Base-by-base conservation (phyloP, 2,329 filamentous ascomycete genomes). In the Magnaporthiopsis poae region DNA sequence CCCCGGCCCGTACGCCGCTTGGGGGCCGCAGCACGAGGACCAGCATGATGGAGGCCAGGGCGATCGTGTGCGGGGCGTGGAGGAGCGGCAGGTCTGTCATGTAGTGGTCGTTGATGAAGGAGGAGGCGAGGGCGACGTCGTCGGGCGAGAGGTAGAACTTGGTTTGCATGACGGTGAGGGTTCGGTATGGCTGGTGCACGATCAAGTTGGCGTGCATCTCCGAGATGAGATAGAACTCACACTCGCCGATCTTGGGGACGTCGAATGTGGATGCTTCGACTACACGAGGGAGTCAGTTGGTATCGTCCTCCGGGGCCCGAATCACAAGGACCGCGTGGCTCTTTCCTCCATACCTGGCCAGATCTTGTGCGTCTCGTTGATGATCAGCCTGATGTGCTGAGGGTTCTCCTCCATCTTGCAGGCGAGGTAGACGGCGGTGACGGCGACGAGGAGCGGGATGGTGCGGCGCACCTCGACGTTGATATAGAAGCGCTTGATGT, bases 371-470 rank as follows among this genome's bases (percentile, higher is more conserved):
- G 93, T 92, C 76, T 99, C 95, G 62, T 87, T 89, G 13, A 95
- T 88, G 67, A 99, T 89, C 69, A 96, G 85, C 36, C 95, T 87
- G 73, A 99, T 98, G 76, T 99, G 95, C 76, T 98, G 94, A 2
- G 95, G 95, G 64, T 89, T 93, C 77, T 99, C 95, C 77, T 99
- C 95, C 87, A 96, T 96, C 79, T 99, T 99, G 80, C 92, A 96
- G 27, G 95, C 93, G 52, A 99, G 82, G 76, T 99, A 99, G 68
- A 98, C 84, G 5, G 94, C 91, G 1, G 95, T 98, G n/a, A 92
- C 89, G 70, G 96, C 85, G 67, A 98, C 87, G 52, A 98, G 87
- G 74, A 96, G 96, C 4, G 94, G 92, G 72, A 98, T 99, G 63
- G 93, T 96, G 69, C 89, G 88, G 67, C 94, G 89, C 70, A 98